Conservation (phyloP, 2,329 filamentous ascomycete genomes). For the Aspergillus sp. region DNA sequence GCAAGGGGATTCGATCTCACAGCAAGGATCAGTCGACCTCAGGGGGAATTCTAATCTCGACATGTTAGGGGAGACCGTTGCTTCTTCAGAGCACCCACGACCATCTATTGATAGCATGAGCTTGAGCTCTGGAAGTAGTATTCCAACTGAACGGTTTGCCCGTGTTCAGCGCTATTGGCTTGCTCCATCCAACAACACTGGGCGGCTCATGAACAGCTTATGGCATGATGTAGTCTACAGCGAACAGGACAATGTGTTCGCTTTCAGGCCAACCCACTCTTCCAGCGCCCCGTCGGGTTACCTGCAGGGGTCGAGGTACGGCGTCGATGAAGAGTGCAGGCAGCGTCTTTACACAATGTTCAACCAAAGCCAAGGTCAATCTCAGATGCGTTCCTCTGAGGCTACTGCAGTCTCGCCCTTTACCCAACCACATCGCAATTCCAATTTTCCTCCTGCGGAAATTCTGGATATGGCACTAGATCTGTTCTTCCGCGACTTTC, state of each 20-base stretch:
- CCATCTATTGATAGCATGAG: constrained; percentile 27
- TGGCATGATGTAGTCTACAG: constrained; percentile 44
- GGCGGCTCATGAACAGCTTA: constrained; percentile 45
- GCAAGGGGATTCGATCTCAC: constrained; percentile 32
- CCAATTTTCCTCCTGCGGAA: constrained; percentile 53
- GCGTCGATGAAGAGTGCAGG: constrained; percentile 47
- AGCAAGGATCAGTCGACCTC: constrained; percentile 34
- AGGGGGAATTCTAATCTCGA: constrained; percentile 29
- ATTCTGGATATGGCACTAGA: constrained; percentile 58
- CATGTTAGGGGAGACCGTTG: constrained; percentile 23
- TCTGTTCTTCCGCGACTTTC: constrained; percentile 57
- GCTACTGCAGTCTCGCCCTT: constrained; percentile 21
- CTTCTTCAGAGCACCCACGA: constrained; percentile 24
- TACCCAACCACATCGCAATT: constrained; percentile 26
- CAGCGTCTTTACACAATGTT: constrained; percentile 43
- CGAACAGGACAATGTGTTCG: constrained; percentile 45
- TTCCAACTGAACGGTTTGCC: constrained; percentile 46
- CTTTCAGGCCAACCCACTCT: constrained; percentile 25
- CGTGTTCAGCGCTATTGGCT: constrained; percentile 48
- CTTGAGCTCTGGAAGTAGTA: constrained; percentile 26
- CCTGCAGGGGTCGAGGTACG: constrained; percentile 37
- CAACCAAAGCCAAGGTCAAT: constrained; percentile 26
- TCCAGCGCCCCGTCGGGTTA: constrained; percentile 22
- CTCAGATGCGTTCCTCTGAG: constrained; percentile 21
- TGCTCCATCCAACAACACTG: constrained; percentile 38